Evolutionary conservation across 2,329 filamentous ascomycete genomes (phyloP), one percentile per base, ranked within the genome.

Genomic region (Neonectria coccinea): DNA sequence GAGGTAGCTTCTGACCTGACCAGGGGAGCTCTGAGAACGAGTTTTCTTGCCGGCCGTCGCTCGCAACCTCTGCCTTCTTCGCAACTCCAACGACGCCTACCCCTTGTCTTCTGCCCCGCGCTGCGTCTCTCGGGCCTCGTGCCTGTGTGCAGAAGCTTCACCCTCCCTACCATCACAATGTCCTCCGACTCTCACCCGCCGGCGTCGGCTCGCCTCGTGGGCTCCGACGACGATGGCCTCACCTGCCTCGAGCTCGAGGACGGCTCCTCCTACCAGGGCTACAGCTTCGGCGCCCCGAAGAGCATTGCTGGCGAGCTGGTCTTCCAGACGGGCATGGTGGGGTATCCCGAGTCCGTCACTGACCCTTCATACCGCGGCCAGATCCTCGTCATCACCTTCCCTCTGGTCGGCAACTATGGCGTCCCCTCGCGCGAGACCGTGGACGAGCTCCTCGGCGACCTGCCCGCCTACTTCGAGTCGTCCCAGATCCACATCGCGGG

Each of bases 291-390:
- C 81, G 94, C 95, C 69, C 87, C 93, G 77, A 97, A 94, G 87
- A 97, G 93, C 83, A 89, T 97, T 76, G 92, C 95, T 71, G 96
- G 96, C 80, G 96, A 99, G 86, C 86, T 99, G 79, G 96, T 99
- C 82, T 99, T 99, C 85, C 95, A 98, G 87, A 99, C 96, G 63
- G 96, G 96, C 81, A 97, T 98, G 94, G 96, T 98, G 74, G 96
- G 96, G 77, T 99, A 99, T 79, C 94, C 96, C 45, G 96, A 99
- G 85, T 97, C 91, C 52, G 86, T 96, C 74, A 95, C 92, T 66
- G 92, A 96, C 77, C 92, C 92, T 71, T 95, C 92, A 54, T 95
- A 96, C 81, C 91, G 92, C 54, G 92, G 92, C 67, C 95, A 99
- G 83, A 97, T 99, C 74, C 87, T 99, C 73, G 94, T 98, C 80